Evolutionary conservation across 805 yeast species (phyloP).

Genomic region (Suhomyces canberraensis): DNA sequence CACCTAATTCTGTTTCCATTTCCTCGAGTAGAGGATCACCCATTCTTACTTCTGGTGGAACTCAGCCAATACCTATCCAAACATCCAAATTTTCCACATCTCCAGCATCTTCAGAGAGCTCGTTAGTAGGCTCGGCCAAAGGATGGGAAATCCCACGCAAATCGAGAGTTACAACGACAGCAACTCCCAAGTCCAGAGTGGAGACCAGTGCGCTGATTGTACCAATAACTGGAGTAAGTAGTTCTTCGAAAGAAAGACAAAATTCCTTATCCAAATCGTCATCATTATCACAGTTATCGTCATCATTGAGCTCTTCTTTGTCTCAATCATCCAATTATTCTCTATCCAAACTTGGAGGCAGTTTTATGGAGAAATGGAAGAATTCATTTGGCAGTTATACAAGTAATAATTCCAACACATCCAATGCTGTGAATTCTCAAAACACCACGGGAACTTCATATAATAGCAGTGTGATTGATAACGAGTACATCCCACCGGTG

Average conservation of each 20-base stretch:
- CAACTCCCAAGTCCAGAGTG: constrained; percentile 11
- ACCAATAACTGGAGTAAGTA: constrained; percentile 18
- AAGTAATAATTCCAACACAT: constrained; percentile 2
- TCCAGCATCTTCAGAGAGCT: constrained; percentile 5
- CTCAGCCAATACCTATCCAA: constrained; percentile 5
- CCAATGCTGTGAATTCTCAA: not conserved
- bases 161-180: constrained; percentile 25
- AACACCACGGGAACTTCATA: constrained; percentile 1
- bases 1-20: not conserved
- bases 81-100: not conserved
- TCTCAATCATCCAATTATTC: constrained; percentile 43
- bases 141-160: constrained; percentile 50
- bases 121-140: constrained; percentile 20
- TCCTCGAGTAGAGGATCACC: constrained; percentile 1
- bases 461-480: constrained; percentile 5
- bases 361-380: constrained; percentile 46
- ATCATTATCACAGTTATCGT: constrained; percentile 39
- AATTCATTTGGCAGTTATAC: constrained; percentile 24
- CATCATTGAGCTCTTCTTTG: constrained; percentile 38
- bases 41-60: not conserved
- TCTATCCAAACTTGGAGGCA: constrained; percentile 38
- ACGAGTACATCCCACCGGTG: constrained; percentile 12
- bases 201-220: constrained; percentile 16
- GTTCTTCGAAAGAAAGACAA: constrained; percentile 10
- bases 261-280: constrained; percentile 36